Conservation (phyloP, 768 basidiomycete species). For the Lactarius pseudohatsudake region DNA sequence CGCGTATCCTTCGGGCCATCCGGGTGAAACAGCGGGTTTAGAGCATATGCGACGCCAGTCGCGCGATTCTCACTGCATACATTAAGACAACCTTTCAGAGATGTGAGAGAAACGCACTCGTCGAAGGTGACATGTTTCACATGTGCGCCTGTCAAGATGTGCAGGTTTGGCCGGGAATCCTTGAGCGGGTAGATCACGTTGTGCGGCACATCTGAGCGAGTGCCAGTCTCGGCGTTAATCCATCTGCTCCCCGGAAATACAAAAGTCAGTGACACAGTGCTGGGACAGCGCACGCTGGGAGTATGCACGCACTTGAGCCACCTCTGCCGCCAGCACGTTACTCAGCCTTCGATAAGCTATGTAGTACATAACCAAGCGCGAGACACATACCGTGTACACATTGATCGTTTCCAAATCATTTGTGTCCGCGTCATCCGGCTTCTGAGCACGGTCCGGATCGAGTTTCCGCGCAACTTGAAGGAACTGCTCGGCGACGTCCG, state of each 20-base stretch:
- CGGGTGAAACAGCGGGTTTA: slow-evolving; percentile 34
- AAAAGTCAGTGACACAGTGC: neutral
- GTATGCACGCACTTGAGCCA: slow-evolving; percentile 50
- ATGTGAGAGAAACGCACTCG: slow-evolving; percentile 32
- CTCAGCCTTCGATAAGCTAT: neutral
- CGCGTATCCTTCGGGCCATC: slow-evolving; percentile 19
- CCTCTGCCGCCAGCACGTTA: slow-evolving; percentile 38
- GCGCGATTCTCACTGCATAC: slow-evolving; percentile 38
- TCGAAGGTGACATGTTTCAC: slow-evolving; percentile 41
- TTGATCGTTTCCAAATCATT: slow-evolving; percentile 33
- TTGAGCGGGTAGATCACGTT: slow-evolving; percentile 39
- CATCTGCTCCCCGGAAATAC: slow-evolving; percentile 43
- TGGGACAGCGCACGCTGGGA: neutral
- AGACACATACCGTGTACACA: slow-evolving; percentile 32
- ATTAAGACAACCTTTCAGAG: neutral
- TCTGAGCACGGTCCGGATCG: slow-evolving; percentile 28
- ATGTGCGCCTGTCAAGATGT: slow-evolving; percentile 35
- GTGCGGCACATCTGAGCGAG: slow-evolving; percentile 55
- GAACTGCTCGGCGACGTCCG: slow-evolving; percentile 33
- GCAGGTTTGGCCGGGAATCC: slow-evolving; percentile 35
- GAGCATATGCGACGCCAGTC: slow-evolving; percentile 40
- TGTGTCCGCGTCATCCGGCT: slow-evolving; percentile 27
- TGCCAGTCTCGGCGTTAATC: slow-evolving; percentile 50
- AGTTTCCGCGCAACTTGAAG: slow-evolving; percentile 31
- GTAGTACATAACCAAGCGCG: no score